Evolutionary conservation across 768 basidiomycete genomes (phyloP), one percentile per base, ranked within the genome.

Genomic region (Calocera cornea): DNA sequence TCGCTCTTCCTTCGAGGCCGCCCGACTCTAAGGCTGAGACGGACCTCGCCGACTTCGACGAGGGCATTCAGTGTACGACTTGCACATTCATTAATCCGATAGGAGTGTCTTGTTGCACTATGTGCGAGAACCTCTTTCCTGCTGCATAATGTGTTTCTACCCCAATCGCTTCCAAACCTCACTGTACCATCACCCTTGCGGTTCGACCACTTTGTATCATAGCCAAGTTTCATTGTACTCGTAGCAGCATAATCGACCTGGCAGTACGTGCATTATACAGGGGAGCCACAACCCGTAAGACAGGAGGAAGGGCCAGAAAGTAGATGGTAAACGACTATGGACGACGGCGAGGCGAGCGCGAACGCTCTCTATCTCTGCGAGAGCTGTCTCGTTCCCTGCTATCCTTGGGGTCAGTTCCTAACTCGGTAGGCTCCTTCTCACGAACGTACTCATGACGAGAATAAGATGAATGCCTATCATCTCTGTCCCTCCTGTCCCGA

Each of bases 321-420:
- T 50, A 66, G 27, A 27, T 29, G 38, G 65, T 8, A 31, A 54
- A 31, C 3, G 16, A 29, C 8, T 34, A 38, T n/a, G n/a, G n/a
- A n/a, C 49, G 64, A 11, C 68, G 49, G 31, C 54, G 41, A 1
- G 87, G 87, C 68, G 87, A 87, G 77, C 87, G 82, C 70, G 87
- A 88, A 72, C 87, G 86, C 77, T 88, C 87, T 71, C 87, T 78
- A 75, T 87, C 87, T 74, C 86, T 78, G 63, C 87, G 83, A 77
- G 65, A 50, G 34, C 87, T 83, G 79, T 88, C 87, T 73, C 86
- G 85, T 76, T 70, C 72, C 41, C 27, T 7, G 29, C 31, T 24
- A 27, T n/a, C 8, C 31, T 38, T 22, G 22, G 40, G 19, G n/a
- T 68, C 22, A 66, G 68, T 1, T 34, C 65, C 63, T 68, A 72